A percentile compares a stretch with the other conserved stretches of the same genome.
Conservation (phyloP, 345 rosid species). For the Brassica juncea region DNA sequence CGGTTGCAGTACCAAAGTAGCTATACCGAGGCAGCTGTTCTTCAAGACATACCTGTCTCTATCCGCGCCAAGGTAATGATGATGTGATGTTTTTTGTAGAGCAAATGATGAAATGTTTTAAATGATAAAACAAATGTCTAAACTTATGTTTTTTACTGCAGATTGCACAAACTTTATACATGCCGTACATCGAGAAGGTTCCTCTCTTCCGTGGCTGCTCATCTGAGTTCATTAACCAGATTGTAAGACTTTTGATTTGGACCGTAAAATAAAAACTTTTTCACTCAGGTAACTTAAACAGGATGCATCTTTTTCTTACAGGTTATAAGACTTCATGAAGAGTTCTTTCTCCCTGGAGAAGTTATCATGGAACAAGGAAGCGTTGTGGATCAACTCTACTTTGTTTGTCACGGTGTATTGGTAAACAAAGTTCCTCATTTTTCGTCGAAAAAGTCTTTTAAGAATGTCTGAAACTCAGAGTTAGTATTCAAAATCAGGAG, state of each 20-base stretch:
- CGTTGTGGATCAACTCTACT: slow-evolving; percentile 68
- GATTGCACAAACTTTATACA: slow-evolving; percentile 78
- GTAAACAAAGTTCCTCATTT: slow-evolving; percentile 39
- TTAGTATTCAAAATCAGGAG: slow-evolving; percentile 45
- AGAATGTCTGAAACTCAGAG: background rate
- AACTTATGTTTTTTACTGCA: slow-evolving; percentile 33
- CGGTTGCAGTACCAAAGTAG: slow-evolving; percentile 61
- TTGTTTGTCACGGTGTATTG: slow-evolving; percentile 76
- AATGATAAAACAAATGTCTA: background rate
- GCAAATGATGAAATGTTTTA: background rate
- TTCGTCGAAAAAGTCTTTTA: background rate
- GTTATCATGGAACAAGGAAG: slow-evolving; percentile 75
- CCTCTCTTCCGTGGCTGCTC: slow-evolving; percentile 77
- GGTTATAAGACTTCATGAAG: slow-evolving; percentile 75
- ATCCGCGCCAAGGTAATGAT: slow-evolving; percentile 65
- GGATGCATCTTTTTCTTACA: slow-evolving; percentile 28
- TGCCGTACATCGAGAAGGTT: slow-evolving; percentile 66
- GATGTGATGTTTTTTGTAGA: background rate
- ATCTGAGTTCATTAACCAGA: slow-evolving; percentile 71
- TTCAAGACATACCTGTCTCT: slow-evolving; percentile 81
- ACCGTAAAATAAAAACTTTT: background rate
- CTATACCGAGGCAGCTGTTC: slow-evolving; percentile 57
- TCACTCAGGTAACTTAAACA: background rate
- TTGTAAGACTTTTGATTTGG: slow-evolving; percentile 52
- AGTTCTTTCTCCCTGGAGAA: slow-evolving; percentile 81